Conservation (phyloP, 2,329 filamentous ascomycete species). For the Claviceps paspali region DNA sequence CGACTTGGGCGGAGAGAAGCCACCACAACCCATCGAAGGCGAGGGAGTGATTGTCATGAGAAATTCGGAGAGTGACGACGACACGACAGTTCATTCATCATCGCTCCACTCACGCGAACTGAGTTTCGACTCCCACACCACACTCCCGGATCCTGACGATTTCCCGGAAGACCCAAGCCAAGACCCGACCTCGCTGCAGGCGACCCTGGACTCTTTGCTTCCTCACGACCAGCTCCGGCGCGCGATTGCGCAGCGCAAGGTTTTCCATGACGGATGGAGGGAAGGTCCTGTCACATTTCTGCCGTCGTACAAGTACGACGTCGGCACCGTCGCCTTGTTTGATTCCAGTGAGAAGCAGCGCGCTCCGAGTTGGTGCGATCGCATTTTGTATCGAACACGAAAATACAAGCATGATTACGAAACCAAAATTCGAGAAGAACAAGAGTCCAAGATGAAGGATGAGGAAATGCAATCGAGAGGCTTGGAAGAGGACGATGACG, state of each 20-base stretch:
- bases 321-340: conserved; percentile 82
- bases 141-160: conserved; percentile 48
- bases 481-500: conserved; percentile 65
- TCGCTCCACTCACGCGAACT: conserved; percentile 18
- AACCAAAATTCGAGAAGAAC: conserved; percentile 44
- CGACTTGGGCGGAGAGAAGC: conserved; percentile 32
- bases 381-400: conserved; percentile 72
- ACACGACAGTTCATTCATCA: conserved; percentile 23
- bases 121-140: conserved; percentile 25
- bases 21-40: conserved; percentile 24
- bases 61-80: conserved; percentile 30
- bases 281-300: conserved; percentile 81
- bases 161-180: conserved; percentile 52
- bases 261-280: conserved; percentile 81
- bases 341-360: conserved; percentile 92
- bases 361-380: conserved; percentile 92
- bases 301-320: conserved; percentile 94
- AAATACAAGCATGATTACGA: conserved; percentile 54
- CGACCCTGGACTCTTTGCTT: conserved; percentile 72
- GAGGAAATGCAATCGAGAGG: conserved; percentile 75
- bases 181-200: conserved; percentile 76
- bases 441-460: conserved; percentile 54
- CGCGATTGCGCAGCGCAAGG: conserved; percentile 59
- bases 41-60: conserved; percentile 35
- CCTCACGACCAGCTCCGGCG: conserved; percentile 76